Base-by-base conservation (phyloP, 164 flowering plant species). In the Piper betle region DNA sequence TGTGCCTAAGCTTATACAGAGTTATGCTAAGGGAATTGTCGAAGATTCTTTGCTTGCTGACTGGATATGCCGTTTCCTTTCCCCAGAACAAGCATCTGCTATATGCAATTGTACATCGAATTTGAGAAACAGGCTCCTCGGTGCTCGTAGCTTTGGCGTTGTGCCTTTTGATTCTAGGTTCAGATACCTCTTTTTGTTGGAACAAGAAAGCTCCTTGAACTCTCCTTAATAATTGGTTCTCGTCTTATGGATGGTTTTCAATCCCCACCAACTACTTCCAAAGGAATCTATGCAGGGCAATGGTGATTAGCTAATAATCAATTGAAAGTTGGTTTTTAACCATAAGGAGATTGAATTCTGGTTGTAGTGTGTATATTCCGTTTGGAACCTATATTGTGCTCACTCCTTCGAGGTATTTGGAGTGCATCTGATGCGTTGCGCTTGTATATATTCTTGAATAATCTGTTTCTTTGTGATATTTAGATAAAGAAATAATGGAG, bases 151-250 rank as follows among this genome's bases (percentile, higher is more conserved):
- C 65, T 74, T 68, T 63, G 62, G 67, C 5, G 54, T 79, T 60
- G 48, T 72, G 46, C 77, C 80, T 19, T 76, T 76, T n/a, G 78
- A 76, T 62, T 74, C 82, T 55, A 64, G 78, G 53, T 79, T 79
- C 63, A 76, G 80, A 15, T 76, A 64, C 55, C 76, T 79, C 20
- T 79, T 76, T 69, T 63, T 76, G 66, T 60, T 57, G 12, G 74
- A 68, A 40, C 40, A 48, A 13, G 62, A 39, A 43, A 55, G 55
- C 64, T 46, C 60, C 19, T 52, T 11, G 62, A 62, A 25, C 57
- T 59, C 50, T 43, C 39, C 20, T 13, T 60, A 54, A 17, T 17
- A 46, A 40, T 58, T 39, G 48, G 25, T 39, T 55, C 38, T 19
- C 16, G 58, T 55, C 3, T 11, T 25, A 10, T 10, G 10, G 50